phyloP scores from a whole-genome alignment of 1,139 yeast genomes.

The Chernovozyma sophiae-reginae region DNA sequence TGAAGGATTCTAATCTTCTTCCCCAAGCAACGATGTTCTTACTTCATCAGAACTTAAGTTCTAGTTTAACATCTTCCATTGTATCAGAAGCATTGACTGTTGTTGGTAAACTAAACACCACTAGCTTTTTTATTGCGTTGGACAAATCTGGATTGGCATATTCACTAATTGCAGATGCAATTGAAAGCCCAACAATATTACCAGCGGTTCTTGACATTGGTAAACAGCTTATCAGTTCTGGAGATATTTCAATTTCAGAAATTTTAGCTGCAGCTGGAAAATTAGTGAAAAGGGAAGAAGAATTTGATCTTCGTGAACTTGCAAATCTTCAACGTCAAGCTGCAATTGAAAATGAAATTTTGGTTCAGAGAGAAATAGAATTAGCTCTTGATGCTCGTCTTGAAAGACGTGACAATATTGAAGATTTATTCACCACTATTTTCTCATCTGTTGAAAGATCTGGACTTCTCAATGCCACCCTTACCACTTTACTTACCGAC shows the following conservation, averaged over 20 bases:
- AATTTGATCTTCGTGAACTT: conserved; percentile 1
- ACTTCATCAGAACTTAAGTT: conserved; percentile 21
- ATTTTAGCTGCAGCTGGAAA: conserved; percentile 18
- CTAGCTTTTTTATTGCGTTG: conserved; percentile 30
- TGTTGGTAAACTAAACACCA: conserved; percentile 20
- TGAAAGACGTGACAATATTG: conserved; percentile 30
- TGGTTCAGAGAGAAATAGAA: conserved; percentile 3
- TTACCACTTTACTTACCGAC: conserved; percentile 23
- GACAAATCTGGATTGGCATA: conserved; percentile 34
- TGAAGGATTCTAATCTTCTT: conserved; percentile 22
- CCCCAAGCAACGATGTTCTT: conserved; percentile 24
- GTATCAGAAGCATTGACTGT: conserved; percentile 15
- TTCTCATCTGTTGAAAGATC: conserved; percentile 27
- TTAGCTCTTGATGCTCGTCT: conserved; percentile 6
- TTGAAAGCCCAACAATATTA: conserved; percentile 24
- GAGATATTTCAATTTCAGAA: conserved; percentile 16
- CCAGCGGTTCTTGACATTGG: conserved; percentile 24
- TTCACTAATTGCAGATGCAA: conserved; percentile 22
- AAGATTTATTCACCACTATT: conserved; percentile 31
- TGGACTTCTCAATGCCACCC: conserved; percentile 25
- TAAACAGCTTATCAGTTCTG: conserved; percentile 18
- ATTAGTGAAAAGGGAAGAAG: conserved; percentile 8
- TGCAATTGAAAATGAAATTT: too few relatives aligned
- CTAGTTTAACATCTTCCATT: conserved; percentile 6
- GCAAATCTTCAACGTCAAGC: background rate